Evolutionary conservation across 768 basidiomycete genomes (phyloP).

Genomic region (Suillus occidentalis): DNA sequence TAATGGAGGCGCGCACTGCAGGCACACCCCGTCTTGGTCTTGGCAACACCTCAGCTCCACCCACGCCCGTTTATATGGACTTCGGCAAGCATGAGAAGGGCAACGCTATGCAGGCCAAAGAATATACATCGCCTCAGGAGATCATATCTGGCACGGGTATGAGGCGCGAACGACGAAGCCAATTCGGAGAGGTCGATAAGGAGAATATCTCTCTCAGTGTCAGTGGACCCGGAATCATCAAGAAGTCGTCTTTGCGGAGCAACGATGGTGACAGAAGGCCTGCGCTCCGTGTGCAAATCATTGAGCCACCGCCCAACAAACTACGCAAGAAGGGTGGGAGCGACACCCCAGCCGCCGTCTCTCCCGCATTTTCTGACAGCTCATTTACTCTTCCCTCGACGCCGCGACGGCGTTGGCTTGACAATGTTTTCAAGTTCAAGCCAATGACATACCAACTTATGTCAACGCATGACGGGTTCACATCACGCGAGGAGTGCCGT

Average conservation of each 20-base stretch:
- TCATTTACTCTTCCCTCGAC: slow-evolving; percentile 46
- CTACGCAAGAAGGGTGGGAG: slow-evolving; percentile 31
- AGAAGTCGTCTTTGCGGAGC: slow-evolving; percentile 48
- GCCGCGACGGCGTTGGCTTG: slow-evolving; percentile 74
- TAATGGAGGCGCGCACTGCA: slow-evolving; percentile 58
- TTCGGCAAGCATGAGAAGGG: slow-evolving; percentile 19
- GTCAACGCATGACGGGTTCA: slow-evolving; percentile 58
- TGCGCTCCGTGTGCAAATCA: slow-evolving; percentile 47
- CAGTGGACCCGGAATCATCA: slow-evolving; percentile 24
- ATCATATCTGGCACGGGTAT: slow-evolving; percentile 12
- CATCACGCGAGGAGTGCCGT: slow-evolving; percentile 73
- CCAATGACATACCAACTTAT: slow-evolving; percentile 57
- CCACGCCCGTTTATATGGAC: slow-evolving; percentile 18
- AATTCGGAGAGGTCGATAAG: slow-evolving; percentile 46
- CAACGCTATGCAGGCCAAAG: slow-evolving; percentile 28
- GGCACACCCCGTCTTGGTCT: slow-evolving; percentile 19
- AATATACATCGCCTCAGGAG: slow-evolving; percentile 34
- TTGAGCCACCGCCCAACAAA: slow-evolving; percentile 47
- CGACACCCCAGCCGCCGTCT: slow-evolving; percentile 22
- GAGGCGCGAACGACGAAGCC: slow-evolving; percentile 7
- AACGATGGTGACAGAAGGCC: slow-evolving; percentile 20
- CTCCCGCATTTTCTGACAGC: slow-evolving; percentile 47
- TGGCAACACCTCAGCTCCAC: slow-evolving; percentile 8
- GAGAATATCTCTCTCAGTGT: slow-evolving; percentile 44
- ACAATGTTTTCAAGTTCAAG: slow-evolving; percentile 85